These are phyloP conservation scores for Salix viminalis DNA, from an alignment of 345 rosid genomes.

Conservation along the genomic window DNA sequence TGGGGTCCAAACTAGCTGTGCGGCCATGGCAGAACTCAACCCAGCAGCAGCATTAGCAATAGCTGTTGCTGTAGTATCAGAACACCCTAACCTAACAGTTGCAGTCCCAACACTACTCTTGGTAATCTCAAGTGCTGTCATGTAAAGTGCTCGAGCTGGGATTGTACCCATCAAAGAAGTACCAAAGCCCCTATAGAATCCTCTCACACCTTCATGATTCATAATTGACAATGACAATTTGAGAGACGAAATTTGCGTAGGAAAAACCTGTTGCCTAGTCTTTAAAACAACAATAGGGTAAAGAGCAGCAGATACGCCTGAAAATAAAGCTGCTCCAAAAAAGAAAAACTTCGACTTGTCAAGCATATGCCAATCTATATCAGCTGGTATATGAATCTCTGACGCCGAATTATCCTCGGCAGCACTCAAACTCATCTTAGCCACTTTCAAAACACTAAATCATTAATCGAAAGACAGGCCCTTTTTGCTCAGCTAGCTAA, in stretches of 20 bases:
- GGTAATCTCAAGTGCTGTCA: constrained; percentile 83
- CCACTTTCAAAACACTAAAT: constrained; percentile 34
- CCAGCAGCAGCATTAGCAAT: constrained; percentile 84
- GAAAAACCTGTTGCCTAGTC: constrained; percentile 79
- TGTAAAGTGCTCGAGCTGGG: constrained; percentile 91
- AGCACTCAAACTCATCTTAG: constrained; percentile 73
- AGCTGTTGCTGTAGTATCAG: constrained; percentile 61
- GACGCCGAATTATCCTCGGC: constrained; percentile 75
- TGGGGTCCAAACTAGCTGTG: constrained; percentile 87
- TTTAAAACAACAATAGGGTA: constrained; percentile 81
- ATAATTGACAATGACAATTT: constrained; percentile 56
- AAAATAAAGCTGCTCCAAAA: constrained; percentile 79
- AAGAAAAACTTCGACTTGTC: constrained; percentile 90
- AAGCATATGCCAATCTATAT: constrained; percentile 92
- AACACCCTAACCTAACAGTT: constrained; percentile 63
- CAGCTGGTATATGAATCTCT: constrained; percentile 78
- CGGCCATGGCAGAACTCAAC: constrained; percentile 83
- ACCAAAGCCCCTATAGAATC: constrained; percentile 83
- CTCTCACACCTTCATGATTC: constrained; percentile 66
- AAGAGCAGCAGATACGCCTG: constrained; percentile 86
- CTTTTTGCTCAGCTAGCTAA: background rate
- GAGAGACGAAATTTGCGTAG: constrained; percentile 48
- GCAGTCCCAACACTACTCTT: constrained; percentile 73
- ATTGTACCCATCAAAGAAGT: constrained; percentile 86
- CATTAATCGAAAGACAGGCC: background rate